Evolutionary conservation across 2,329 filamentous ascomycete genomes (phyloP), one percentile per base, ranked within the genome.

Genomic region (Xylogone sp.): DNA sequence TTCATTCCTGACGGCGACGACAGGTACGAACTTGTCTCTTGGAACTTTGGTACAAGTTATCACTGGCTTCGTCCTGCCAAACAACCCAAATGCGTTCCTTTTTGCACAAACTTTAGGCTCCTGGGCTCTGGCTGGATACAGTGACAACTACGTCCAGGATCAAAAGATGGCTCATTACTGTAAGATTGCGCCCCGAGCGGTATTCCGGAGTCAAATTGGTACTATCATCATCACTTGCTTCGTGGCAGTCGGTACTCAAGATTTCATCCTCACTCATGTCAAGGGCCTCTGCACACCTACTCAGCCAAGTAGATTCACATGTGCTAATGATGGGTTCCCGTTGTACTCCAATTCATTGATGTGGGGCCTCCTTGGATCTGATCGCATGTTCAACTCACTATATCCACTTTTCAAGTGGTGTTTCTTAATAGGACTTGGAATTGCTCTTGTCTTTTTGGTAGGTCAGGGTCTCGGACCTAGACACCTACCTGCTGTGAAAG

Each of bases 381-480:
- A 68, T 44, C 58, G 65, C 46, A 70, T 74, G 67, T 75, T 75
- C 58, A 67, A 69, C 50, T 61, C 64, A 3, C 57, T 73, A 31
- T 74, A 74, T 51, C 71, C 71, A 3, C 58, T 74, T 21, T 65
- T 75, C 48, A 71, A 71, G 56, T 74, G 69, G 70, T 75, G 72
- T 52, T 75, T 75, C 62, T 65, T 73, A 20, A 70, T 75, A 34
- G 72, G 72, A 12, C 53, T 63, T 9, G 54, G 52, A 46, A 59
- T 74, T 18, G 65, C 70, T 27, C 19, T 74, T 18, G 50, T 69
- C 22, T 74, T 72, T 52, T 65, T 48, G 60, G 61, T 4, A 64
- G 51, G 46, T 1, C 51, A 71, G 54, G 59, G 62, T 22, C 61
- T 60, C 43, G 70, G 70, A 1, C 68, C 69, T 1, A 63, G 59